Conservation (phyloP, 2,329 filamentous ascomycete genomes). For the Fusarium sp. region DNA sequence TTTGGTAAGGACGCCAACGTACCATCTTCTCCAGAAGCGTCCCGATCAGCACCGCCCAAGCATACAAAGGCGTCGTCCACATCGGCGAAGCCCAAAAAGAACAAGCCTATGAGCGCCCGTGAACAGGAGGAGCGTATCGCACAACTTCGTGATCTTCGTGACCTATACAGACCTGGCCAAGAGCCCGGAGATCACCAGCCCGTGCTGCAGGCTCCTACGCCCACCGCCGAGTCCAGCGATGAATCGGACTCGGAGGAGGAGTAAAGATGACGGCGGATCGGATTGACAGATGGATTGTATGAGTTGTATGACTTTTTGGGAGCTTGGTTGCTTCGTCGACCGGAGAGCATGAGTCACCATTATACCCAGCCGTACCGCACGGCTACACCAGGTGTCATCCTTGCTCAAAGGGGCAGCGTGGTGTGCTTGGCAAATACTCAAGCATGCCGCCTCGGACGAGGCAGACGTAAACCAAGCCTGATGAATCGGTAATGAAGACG, state of each 20-base stretch:
- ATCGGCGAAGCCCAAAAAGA: slow-evolving; percentile 72
- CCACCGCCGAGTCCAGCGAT: slow-evolving; percentile 53
- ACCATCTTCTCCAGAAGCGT: slow-evolving; percentile 47
- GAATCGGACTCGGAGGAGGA: slow-evolving; percentile 62
- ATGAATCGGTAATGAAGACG: slow-evolving; percentile 34
- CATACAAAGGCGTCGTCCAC: slow-evolving; percentile 46
- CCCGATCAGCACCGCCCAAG: slow-evolving; percentile 45
- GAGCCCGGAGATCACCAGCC: slow-evolving; percentile 46
- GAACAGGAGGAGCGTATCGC: slow-evolving; percentile 76
- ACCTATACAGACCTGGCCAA: slow-evolving; percentile 52
- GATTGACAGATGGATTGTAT: slow-evolving; percentile 39
- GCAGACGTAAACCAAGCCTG: slow-evolving; percentile 18
- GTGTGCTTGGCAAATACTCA: slow-evolving; percentile 12
- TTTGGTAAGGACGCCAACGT: slow-evolving; percentile 52
- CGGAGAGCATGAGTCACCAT: slow-evolving; percentile 40
- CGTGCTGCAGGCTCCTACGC: slow-evolving; percentile 43
- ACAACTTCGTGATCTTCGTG: slow-evolving; percentile 66
- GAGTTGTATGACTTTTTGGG: slow-evolving; percentile 38
- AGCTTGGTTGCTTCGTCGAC: slow-evolving; percentile 35
- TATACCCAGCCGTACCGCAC: slow-evolving; percentile 42
- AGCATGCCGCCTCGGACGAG: slow-evolving; percentile 29
- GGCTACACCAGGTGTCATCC: slow-evolving; percentile 38
- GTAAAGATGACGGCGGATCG: slow-evolving; percentile 43
- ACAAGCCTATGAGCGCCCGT: slow-evolving; percentile 78
- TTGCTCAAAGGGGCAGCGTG: slow-evolving; percentile 31